Conservation (phyloP, 2,329 filamentous ascomycete species). For the Trichoderma atroviride region DNA sequence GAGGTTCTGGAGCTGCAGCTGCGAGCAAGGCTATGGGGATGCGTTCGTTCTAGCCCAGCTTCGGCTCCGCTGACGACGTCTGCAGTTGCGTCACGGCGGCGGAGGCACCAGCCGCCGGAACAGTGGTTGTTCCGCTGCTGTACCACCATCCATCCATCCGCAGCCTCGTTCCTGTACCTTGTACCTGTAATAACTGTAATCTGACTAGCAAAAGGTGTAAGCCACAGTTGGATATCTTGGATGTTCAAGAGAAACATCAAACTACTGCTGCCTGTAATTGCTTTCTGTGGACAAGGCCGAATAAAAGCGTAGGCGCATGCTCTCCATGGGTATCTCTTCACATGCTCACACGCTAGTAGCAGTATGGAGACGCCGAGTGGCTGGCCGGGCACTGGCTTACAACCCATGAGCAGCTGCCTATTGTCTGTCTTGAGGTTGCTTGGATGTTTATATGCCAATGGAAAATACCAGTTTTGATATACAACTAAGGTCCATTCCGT, state of each 20-base stretch:
- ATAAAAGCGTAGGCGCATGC: background rate
- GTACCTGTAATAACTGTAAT: slow-evolving; percentile 23
- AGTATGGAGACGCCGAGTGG: background rate
- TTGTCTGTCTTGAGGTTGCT: background rate
- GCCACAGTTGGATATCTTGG: background rate
- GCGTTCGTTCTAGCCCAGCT: slow-evolving; percentile 1
- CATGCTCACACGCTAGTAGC: background rate
- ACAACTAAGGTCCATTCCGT: background rate
- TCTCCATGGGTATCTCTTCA: background rate
- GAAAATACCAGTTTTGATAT: background rate
- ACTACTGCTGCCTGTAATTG: background rate
- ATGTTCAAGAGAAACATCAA: background rate
- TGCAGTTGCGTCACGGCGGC: slow-evolving; percentile 28
- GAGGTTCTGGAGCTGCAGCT: slow-evolving; percentile 12
- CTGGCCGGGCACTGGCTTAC: background rate
- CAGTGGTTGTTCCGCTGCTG: slow-evolving; percentile 23
- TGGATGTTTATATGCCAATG: background rate
- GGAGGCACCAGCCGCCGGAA: slow-evolving; percentile 22
- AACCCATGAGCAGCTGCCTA: background rate
- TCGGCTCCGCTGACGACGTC: slow-evolving; percentile 25
- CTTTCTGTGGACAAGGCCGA: background rate
- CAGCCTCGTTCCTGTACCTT: slow-evolving; percentile 11
- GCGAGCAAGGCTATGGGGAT: slow-evolving; percentile 14
- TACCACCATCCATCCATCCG: background rate
- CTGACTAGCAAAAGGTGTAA: background rate